These are phyloP conservation scores for Xylaria sp. DNA, from an alignment of 2,329 filamentous ascomycete species.

Conservation along the genomic window DNA sequence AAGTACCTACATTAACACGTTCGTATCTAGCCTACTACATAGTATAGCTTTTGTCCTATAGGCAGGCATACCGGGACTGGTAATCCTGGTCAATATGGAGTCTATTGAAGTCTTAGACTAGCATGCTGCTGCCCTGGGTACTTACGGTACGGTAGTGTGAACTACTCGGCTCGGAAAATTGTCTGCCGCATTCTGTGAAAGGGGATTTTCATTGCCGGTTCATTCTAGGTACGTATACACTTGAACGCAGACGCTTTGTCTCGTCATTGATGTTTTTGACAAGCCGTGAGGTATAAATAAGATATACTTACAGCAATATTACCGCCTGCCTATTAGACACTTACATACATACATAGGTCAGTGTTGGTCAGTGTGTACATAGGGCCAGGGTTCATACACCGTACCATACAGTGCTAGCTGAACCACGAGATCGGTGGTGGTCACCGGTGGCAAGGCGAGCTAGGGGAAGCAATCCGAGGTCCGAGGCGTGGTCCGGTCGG, in stretches of 20 bases:
- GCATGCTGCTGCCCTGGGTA: slow-evolving; percentile 10
- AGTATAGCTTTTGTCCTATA: background rate
- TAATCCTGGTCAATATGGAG: slow-evolving; percentile 23
- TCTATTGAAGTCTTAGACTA: slow-evolving; percentile 4
- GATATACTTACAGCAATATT: too few relatives aligned
- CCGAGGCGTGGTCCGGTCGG: slow-evolving; percentile 23
- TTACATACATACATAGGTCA: background rate
- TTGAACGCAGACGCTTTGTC: too few relatives aligned
- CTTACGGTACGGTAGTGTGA: background rate
- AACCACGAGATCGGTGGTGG: slow-evolving; percentile 7
- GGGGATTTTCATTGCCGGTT: too few relatives aligned
- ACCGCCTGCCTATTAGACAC: background rate
- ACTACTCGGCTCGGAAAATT: background rate
- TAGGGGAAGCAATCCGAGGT: slow-evolving; percentile 40
- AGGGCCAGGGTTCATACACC: slow-evolving; percentile 6
- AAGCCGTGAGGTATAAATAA: background rate
- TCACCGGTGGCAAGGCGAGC: slow-evolving; percentile 29
- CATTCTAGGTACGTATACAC: too few relatives aligned
- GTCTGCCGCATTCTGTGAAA: background rate
- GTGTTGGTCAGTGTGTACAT: background rate
- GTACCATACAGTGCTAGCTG: slow-evolving; percentile 30
- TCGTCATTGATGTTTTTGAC: background rate
- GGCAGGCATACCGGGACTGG: background rate
- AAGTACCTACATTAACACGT: too few relatives aligned
- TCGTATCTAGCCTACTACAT: background rate